Percentiles rank a stretch among this genome's conserved stretches.
Evolutionary conservation across 805 yeast genomes (phyloP).

Genomic region (Candida sonorensis): DNA sequence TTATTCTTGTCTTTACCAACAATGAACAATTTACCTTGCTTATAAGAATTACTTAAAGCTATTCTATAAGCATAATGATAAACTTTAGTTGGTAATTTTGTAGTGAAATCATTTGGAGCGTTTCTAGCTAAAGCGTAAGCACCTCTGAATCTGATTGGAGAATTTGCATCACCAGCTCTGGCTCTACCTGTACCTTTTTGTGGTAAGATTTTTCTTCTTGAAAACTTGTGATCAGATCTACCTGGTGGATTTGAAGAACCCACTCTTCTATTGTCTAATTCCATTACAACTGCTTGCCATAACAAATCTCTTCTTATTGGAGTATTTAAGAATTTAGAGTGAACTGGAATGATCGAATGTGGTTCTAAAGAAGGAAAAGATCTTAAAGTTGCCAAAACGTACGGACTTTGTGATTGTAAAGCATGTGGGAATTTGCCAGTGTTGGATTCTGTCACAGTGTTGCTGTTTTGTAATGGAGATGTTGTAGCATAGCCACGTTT

Average conservation of each 20-base stretch:
- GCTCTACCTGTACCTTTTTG: slow-evolving; percentile 97
- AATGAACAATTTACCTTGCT: slow-evolving; percentile 63
- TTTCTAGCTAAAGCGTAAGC: slow-evolving; percentile 83
- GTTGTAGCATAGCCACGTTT: too few relatives aligned
- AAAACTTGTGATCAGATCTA: slow-evolving; percentile 79
- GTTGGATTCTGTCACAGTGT: not conserved
- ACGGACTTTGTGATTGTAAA: slow-evolving; percentile 52
- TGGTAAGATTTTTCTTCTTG: slow-evolving; percentile 72
- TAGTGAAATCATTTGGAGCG: slow-evolving; percentile 85
- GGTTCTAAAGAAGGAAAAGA: slow-evolving; percentile 92
- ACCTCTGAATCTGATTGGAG: slow-evolving; percentile 87
- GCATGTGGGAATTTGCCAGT: slow-evolving; percentile 21
- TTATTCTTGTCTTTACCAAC: slow-evolving; percentile 44
- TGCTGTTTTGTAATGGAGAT: not conserved
- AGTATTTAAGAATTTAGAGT: slow-evolving; percentile 57
- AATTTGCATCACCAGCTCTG: slow-evolving; percentile 91
- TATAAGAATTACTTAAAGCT: slow-evolving; percentile 78
- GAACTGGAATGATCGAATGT: slow-evolving; percentile 64
- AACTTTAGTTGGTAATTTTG: slow-evolving; percentile 65
- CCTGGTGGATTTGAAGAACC: slow-evolving; percentile 86
- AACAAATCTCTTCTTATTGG: slow-evolving; percentile 86
- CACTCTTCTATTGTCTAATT: slow-evolving; percentile 82
- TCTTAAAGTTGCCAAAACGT: slow-evolving; percentile 70
- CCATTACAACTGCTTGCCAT: slow-evolving; percentile 92
- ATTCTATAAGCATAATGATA: slow-evolving; percentile 72